Percentiles rank a stretch among this genome's conserved stretches.
These are phyloP conservation scores for Fraxinus sp. DNA, from an alignment of 305 asterid genomes.

Conservation along the genomic window DNA sequence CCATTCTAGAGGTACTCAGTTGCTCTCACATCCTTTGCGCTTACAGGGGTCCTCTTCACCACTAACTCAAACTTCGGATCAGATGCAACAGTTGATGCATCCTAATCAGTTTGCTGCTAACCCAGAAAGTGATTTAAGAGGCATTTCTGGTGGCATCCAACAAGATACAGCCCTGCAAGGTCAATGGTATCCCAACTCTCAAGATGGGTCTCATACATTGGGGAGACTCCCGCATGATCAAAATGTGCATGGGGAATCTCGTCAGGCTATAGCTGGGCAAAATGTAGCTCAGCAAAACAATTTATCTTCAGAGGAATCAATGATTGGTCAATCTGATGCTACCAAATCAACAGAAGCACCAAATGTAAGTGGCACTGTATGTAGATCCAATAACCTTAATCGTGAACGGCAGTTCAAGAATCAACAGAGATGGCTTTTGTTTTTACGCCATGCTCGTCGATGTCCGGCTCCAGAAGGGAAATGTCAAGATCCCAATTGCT, in stretches of 20 bases:
- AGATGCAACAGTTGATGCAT: conserved; percentile 51
- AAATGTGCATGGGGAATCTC: conserved; percentile 56
- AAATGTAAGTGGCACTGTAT: conserved; percentile 33
- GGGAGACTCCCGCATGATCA: conserved; percentile 47
- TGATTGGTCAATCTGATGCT: conserved; percentile 53
- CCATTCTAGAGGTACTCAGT: conserved; percentile 53
- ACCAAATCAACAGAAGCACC: conserved; percentile 51
- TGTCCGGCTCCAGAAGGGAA: conserved; percentile 83
- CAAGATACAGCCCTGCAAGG: conserved; percentile 46
- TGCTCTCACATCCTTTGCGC: conserved; percentile 48
- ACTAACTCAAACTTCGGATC: conserved; percentile 52
- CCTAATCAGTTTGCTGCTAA: conserved; percentile 52
- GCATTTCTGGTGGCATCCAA: conserved; percentile 49
- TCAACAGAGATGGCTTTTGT: conserved; percentile 80
- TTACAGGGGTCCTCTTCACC: conserved; percentile 47
- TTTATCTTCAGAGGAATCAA: conserved; percentile 66
- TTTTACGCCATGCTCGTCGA: conserved; percentile 82
- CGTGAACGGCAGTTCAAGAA: conserved; percentile 58
- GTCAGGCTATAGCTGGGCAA: conserved; percentile 57
- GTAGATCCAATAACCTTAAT: conserved; percentile 43
- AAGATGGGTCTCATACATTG: conserved; percentile 48
- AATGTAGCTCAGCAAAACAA: conserved; percentile 71
- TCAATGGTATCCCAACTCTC: conserved; percentile 57
- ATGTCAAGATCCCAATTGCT: conserved; percentile 66
- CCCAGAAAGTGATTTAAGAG: conserved; percentile 49